phyloP scores from a whole-genome alignment of 768 basidiomycete genomes.

The Podaxis sp. region DNA sequence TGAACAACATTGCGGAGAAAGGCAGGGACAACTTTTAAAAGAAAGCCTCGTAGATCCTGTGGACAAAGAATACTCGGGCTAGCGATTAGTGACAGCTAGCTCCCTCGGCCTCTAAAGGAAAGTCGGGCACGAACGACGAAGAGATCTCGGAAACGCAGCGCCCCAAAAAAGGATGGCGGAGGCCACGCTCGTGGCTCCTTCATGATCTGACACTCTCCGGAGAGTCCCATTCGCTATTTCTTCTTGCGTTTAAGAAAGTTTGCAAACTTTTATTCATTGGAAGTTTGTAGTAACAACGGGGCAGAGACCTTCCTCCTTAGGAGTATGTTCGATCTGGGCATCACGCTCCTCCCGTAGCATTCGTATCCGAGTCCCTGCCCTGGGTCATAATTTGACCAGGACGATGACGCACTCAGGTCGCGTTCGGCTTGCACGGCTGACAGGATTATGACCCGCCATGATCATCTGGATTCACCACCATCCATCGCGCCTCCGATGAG shows the following conservation, averaged over 20 bases:
- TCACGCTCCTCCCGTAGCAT: constrained; percentile 28
- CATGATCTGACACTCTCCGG: constrained; percentile 52
- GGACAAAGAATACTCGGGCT: neutral
- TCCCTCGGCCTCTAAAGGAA: no score
- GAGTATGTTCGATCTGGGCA: constrained; percentile 43
- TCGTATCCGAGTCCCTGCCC: constrained; percentile 32
- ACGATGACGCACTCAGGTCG: no score
- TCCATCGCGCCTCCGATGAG: no score
- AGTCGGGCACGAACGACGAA: constrained; percentile 4
- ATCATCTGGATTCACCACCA: neutral
- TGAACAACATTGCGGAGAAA: neutral
- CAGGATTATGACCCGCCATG: neutral
- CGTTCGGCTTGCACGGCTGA: no score
- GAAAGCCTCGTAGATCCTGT: neutral
- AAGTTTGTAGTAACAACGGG: constrained; percentile 51
- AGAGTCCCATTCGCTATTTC: constrained; percentile 52
- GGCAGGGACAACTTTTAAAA: neutral
- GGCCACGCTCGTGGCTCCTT: constrained; percentile 59
- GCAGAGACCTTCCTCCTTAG: constrained; percentile 41
- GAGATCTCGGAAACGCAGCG: constrained; percentile 36
- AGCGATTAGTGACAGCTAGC: no score
- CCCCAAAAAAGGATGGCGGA: constrained; percentile 58
- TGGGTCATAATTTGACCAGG: constrained; percentile 27
- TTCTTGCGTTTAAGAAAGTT: constrained; percentile 45
- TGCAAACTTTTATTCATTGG: constrained; percentile 40